Evolutionary conservation across 192 early-diverging fungal species (phyloP), one percentile per base, ranked within the genome.

Genomic region (Backusella morwellensis): DNA sequence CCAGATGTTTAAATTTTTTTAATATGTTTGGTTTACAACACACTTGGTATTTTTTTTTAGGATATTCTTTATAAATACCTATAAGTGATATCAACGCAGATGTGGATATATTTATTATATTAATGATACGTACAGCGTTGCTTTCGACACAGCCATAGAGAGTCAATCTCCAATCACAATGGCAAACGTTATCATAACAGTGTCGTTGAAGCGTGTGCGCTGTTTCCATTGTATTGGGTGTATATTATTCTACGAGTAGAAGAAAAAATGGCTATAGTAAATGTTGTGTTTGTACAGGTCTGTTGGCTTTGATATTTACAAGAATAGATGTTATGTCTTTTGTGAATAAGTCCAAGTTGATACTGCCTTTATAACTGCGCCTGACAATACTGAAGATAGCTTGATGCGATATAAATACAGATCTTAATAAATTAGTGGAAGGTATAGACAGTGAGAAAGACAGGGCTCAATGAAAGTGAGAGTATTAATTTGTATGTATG

Each of bases 91-190:
- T 63, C 36, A 80, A 54, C 7, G 42, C 50, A 29, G 78, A 75
- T 15, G 67, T n/a, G 1, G 41, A 59, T 36, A 80, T 75, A 34
- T 74, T 52, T 9, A 70, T 38, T 21, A 80, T 42, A 69, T 80
- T 70, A 69, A 80, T 42, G 34, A 75, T 71, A 29, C 32, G 38
- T 19, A 80, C 19, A 1, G 68, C 78, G 7, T 70, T 35, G 4
- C 50, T 52, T 21, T 80, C 74, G 21, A 75, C 74, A 66, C 78
- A 80, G 7, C 50, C 67, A 6, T 40, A 40, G 19, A 79, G 35
- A 1, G 78, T 79, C 6, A 79, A 17, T 26, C 78, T 66, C 70
- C 68, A 74, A 68, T 74, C 78, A 41, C 72, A 74, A 8, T 75
- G 73, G 35, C 78, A 79, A 59, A 40, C 52, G 0, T 42, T 34